Base-by-base conservation (phyloP, 2,329 filamentous ascomycete species). In the Botrytis byssoidea region DNA sequence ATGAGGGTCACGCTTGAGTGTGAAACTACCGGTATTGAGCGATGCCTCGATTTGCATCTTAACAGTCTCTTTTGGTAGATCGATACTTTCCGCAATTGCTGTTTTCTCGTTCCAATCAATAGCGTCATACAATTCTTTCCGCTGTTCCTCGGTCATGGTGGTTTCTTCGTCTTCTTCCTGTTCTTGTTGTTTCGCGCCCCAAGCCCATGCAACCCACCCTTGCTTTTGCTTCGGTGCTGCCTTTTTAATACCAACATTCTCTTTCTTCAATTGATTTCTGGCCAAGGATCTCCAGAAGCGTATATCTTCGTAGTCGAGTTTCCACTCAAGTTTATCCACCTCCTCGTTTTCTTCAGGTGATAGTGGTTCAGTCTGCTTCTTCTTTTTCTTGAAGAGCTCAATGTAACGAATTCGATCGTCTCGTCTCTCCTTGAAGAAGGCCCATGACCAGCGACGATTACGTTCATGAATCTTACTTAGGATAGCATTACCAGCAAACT, bases 21-120 rank as follows among this genome's bases (percentile, higher is more conserved):
- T 98, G 80, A 99, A 98, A 83, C 95, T 98, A 74, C 96, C 96
- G 0, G 95, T 97, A 76, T 93, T 92, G n/a, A 99, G 89, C 72
- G 93, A 95, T 68, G 96, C 92, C 81, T 98, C 94, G 67, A 99
- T 85, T 81, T 98, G 93, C 82, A 98, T 87, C 83, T 98, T 98
- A 79, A 99, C 88, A 16, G 94, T 94, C 78, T 99, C 96, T 71
- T 93, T 90, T 0, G 97, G 97, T 46, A 94, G 86, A 78, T 99
- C 96, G 5, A 99, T 91, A 60, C 92, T 91, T 77, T 97, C 94
- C 0, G 94, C 88, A 57, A 99, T 87, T 2, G 92, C 93, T 74
- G 95, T 91, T 85, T 98, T 98, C 83, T 99, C 96, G 76, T 99
- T 93, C 91, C 95, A 99, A 79, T 98, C 96, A 79, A 99, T 99